These are phyloP conservation scores for Oryza glumipatula DNA, from an alignment of 176 grass and related monocot genomes.

Conservation along the genomic window DNA sequence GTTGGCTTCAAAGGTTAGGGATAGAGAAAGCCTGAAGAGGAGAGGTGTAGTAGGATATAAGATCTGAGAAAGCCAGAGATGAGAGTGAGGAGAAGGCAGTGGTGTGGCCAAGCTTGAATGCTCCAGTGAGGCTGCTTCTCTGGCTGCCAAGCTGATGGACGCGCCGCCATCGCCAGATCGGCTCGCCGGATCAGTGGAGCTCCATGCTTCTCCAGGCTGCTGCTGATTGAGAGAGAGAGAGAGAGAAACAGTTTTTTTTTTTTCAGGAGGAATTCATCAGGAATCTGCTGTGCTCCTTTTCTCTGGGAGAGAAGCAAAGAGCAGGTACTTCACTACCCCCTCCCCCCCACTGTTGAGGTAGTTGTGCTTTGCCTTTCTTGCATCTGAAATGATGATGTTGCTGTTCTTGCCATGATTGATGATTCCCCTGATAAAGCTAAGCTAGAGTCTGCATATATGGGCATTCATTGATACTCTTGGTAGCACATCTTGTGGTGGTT, in stretches of 20 bases:
- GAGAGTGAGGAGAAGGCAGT: not conserved
- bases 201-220: slow-evolving; percentile 16
- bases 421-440: slow-evolving; percentile 25
- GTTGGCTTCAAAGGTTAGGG: slow-evolving; percentile 28
- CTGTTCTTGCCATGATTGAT: slow-evolving; percentile 51
- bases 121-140: slow-evolving; percentile 8
- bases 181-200: slow-evolving; percentile 22
- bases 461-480: slow-evolving; percentile 21
- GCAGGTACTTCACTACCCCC: slow-evolving; percentile 29
- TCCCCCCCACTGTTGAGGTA: slow-evolving; percentile 7
- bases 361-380: slow-evolving; percentile 49
- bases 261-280: slow-evolving; percentile 19
- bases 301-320: slow-evolving; percentile 23
- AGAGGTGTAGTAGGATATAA: slow-evolving; percentile 35
- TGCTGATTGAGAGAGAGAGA: slow-evolving; percentile 41
- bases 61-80: slow-evolving; percentile 31
- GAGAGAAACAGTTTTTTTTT: not conserved
- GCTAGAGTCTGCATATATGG: slow-evolving; percentile 25
- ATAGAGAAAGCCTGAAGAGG: not conserved
- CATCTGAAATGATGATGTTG: slow-evolving; percentile 44
- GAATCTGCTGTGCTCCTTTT: slow-evolving; percentile 19
- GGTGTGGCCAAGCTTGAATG: slow-evolving; percentile 8
- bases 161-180: not conserved
- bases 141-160: not conserved
- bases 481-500: slow-evolving; percentile 6